Evolutionary conservation across 768 basidiomycete genomes (phyloP).

Genomic region (Russula earlei): DNA sequence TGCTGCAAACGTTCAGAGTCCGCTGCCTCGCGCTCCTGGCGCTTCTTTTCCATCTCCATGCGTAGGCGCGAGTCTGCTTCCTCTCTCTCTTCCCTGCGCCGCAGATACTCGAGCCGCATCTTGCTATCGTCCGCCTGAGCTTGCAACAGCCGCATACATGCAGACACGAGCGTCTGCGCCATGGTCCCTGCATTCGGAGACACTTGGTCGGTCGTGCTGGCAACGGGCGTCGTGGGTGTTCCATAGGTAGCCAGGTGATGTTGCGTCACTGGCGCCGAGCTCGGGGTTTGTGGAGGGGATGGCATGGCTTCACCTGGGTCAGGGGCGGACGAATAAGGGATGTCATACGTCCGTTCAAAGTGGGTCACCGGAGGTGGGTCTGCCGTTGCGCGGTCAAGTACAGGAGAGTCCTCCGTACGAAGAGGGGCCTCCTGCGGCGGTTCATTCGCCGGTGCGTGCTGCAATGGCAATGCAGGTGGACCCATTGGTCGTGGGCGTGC

Average conservation of each 20-base stretch:
- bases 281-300: conserved; percentile 20
- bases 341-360: conserved; percentile 17
- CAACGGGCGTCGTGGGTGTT: conserved; percentile 9
- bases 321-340: conserved; percentile 8
- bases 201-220: conserved; percentile 30
- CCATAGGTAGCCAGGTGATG: conserved; percentile 8
- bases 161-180: conserved; percentile 46
- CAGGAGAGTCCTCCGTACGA: conserved; percentile 14
- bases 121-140: conserved; percentile 61
- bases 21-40: conserved; percentile 46
- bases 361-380: conserved; percentile 16
- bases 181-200: conserved; percentile 39
- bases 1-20: conserved; percentile 48
- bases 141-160: conserved; percentile 52
- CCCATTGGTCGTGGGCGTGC: conserved; percentile 19
- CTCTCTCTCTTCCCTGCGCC: conserved; percentile 60
- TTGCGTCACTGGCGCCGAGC: conserved; percentile 12
- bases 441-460: conserved; percentile 13
- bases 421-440: conserved; percentile 11
- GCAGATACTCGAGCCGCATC: conserved; percentile 60
- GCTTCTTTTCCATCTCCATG: conserved; percentile 43
- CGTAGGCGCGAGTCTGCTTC: conserved; percentile 45
- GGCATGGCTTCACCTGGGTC: conserved; percentile 18
- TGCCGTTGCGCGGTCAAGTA: conserved; percentile 10
- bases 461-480: conserved; percentile 14